phyloP scores from a whole-genome alignment of 305 asterid genomes.

The Fraxinus baroniana region DNA sequence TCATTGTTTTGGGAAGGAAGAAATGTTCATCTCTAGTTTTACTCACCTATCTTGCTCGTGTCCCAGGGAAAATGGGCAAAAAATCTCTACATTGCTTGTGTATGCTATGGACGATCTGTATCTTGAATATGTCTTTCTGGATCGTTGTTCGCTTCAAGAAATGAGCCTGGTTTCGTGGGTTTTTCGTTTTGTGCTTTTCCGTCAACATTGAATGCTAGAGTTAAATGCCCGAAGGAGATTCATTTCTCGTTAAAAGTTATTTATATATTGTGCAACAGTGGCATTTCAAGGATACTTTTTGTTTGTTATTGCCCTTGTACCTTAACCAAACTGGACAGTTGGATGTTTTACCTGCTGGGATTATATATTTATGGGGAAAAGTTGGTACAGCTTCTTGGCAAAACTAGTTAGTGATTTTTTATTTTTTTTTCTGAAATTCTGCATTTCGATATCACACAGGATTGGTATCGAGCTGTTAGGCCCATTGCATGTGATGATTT shows the following conservation, averaged over 20 bases:
- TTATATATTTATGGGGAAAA: neutral
- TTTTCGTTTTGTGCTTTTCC: neutral
- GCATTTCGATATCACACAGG: neutral
- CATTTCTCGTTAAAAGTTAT: no score
- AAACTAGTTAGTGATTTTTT: no score
- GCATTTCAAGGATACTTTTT: neutral
- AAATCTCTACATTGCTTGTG: slow-evolving; percentile 53
- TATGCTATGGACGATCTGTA: slow-evolving; percentile 66
- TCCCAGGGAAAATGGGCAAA: slow-evolving; percentile 88
- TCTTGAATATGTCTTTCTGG: neutral
- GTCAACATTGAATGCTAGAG: neutral
- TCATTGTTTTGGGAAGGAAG: neutral
- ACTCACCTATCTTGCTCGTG: neutral
- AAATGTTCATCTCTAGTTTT: neutral
- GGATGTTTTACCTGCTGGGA: neutral
- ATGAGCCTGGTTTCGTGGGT: neutral
- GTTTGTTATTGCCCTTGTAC: neutral
- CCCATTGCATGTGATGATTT: neutral
- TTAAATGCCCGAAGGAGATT: neutral
- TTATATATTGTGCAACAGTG: neutral
- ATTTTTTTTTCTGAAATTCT: neutral
- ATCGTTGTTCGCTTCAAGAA: neutral
- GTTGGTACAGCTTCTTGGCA: no score
- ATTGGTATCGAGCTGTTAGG: neutral
- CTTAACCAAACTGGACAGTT: neutral